phyloP scores from a whole-genome alignment of 2,329 filamentous ascomycete species.

The Magnaporthiopsis rhizophila region DNA sequence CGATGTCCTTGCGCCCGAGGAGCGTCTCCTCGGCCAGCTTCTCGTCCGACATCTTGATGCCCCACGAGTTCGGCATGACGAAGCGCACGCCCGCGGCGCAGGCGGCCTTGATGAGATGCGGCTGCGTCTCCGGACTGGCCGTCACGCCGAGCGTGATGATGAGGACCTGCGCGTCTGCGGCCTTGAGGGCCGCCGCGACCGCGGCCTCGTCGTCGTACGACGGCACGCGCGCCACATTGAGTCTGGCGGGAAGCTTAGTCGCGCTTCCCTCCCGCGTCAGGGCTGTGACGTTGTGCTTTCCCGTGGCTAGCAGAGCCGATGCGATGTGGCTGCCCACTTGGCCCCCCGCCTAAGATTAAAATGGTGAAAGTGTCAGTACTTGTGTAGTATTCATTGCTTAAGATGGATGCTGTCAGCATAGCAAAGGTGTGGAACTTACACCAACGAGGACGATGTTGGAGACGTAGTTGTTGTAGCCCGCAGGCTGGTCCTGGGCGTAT shows the following conservation, averaged over 20 bases:
- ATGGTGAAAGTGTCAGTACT: not conserved
- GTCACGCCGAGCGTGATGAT: slow-evolving; percentile 42
- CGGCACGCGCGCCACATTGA: slow-evolving; percentile 33
- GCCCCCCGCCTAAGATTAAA: slow-evolving; percentile 30
- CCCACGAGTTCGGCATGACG: slow-evolving; percentile 46
- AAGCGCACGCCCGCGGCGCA: slow-evolving; percentile 45
- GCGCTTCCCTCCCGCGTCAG: slow-evolving; percentile 36
- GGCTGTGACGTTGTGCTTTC: slow-evolving; percentile 43
- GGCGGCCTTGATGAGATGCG: slow-evolving; percentile 45
- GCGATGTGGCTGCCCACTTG: slow-evolving; percentile 30
- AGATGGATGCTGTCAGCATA: not conserved
- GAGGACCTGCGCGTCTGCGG: slow-evolving; percentile 40
- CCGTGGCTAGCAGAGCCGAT: slow-evolving; percentile 33
- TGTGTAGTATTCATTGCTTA: not conserved
- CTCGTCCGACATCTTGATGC: slow-evolving; percentile 29
- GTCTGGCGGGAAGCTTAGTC: slow-evolving; percentile 33
- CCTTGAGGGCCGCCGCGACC: slow-evolving; percentile 40
- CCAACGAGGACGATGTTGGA: slow-evolving; percentile 19
- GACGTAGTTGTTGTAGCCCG: slow-evolving; percentile 17
- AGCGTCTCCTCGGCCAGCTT: slow-evolving; percentile 25
- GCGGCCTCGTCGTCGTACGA: slow-evolving; percentile 31
- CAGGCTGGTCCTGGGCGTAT: slow-evolving; percentile 20
- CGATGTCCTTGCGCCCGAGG: slow-evolving; percentile 16
- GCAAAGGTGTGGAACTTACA: slow-evolving; percentile 11
- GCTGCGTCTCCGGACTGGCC: slow-evolving; percentile 36